Evolutionary conservation across 1,284 basidiomycete species (phyloP).

Genomic region (Xerocomus minutiporus): DNA sequence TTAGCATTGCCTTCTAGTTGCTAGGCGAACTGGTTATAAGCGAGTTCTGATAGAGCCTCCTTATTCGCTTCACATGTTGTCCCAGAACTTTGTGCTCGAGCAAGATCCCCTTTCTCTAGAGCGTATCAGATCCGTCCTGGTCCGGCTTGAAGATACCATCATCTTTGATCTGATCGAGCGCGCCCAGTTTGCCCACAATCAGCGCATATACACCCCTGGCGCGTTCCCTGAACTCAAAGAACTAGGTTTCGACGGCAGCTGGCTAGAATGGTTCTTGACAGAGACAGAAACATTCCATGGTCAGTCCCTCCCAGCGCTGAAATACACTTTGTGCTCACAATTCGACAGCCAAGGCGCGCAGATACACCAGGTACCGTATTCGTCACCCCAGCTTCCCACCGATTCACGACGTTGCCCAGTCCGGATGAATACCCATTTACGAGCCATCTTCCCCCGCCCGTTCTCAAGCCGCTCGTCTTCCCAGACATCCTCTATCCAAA

Average conservation of each 20-base stretch:
- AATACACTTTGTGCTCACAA: background rate
- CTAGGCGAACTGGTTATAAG: background rate
- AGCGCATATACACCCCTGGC: slow-evolving; percentile 80
- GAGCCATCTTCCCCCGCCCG: slow-evolving; percentile 73
- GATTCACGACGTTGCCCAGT: slow-evolving; percentile 38
- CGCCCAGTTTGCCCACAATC: slow-evolving; percentile 94
- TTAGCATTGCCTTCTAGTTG: background rate
- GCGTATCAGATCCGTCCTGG: slow-evolving; percentile 82
- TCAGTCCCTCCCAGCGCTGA: slow-evolving; percentile 37
- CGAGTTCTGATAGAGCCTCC: background rate
- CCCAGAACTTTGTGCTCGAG: slow-evolving; percentile 65
- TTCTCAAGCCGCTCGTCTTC: slow-evolving; percentile 74
- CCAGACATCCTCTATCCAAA: slow-evolving; percentile 81
- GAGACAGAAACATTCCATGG: slow-evolving; percentile 95
- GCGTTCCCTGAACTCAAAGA: slow-evolving; percentile 75
- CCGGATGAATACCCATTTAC: slow-evolving; percentile 99
- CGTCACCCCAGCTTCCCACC: background rate
- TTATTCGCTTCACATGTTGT: slow-evolving; percentile 43
- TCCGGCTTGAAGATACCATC: slow-evolving; percentile 95
- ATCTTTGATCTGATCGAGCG: slow-evolving; percentile 96
- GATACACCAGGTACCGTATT: slow-evolving; percentile 75
- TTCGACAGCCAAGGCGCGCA: slow-evolving; percentile 78
- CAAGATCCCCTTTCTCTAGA: slow-evolving; percentile 81
- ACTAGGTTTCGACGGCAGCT: slow-evolving; percentile 75
- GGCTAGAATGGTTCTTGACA: slow-evolving; percentile 96